phyloP scores from a whole-genome alignment of 2,329 filamentous ascomycete genomes.

The Bertia moriformis region DNA sequence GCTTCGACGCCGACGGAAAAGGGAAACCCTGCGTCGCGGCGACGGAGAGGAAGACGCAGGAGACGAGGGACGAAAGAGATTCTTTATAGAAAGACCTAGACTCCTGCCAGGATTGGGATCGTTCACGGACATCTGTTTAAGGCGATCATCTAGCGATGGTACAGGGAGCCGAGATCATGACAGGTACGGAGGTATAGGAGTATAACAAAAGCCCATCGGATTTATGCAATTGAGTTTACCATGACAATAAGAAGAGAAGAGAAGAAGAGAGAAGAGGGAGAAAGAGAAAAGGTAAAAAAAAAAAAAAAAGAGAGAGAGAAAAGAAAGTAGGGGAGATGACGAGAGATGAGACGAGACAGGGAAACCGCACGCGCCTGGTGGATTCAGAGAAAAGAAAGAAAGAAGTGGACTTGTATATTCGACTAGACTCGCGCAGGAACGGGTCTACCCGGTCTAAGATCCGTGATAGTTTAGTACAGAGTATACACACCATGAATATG shows the following conservation, averaged over 20 bases:
- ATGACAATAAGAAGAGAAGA: neutral
- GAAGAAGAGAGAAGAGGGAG: conserved; percentile 2
- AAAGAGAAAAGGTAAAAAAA: neutral
- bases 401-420: neutral
- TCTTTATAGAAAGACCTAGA: neutral
- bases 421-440: neutral
- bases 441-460: neutral
- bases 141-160: neutral
- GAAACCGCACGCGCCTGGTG: neutral
- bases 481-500: neutral
- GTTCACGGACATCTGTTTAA: neutral
- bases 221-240: conserved; percentile 1
- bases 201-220: neutral
- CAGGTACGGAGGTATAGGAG: neutral
- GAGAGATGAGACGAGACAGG: too few relatives aligned
- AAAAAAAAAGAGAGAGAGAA: neutral
- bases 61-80: neutral
- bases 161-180: neutral
- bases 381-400: too few relatives aligned
- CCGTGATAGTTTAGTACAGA: neutral
- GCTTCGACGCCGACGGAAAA: neutral
- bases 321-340: neutral
- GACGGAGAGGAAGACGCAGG: neutral
- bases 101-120: neutral
- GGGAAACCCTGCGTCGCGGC: neutral